Base-by-base conservation (phyloP, 805 yeast species). In the Kuraishia hungarica region DNA sequence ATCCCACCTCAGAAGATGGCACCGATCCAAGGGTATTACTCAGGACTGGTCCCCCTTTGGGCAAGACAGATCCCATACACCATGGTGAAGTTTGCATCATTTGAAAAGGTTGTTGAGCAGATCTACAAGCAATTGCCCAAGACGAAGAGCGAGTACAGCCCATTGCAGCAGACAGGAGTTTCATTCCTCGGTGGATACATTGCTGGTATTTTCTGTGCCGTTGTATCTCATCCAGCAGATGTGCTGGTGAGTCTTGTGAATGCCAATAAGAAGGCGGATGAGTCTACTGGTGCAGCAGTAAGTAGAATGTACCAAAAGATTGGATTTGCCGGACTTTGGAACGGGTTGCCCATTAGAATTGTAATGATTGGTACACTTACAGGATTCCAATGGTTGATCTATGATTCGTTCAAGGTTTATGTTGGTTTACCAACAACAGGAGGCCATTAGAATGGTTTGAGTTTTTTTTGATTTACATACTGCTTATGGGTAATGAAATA, bases 201-300 rank as follows among this genome's bases (percentile, higher is more conserved):
- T 67, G 99, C 98, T 11, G 99, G 98, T 84, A 85, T 94, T 55
- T 82, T 92, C 75, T 93, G 97, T 77, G 98, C 99, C 7, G 75
- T 87, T 53, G 94, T 92, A 19, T 92, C 97, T 26, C 97, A 94
- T 71, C 99, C 99, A 21, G 98, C 98, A n/a, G 99, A 93, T 72
- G 97, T 93, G 39, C 86, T 94, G 96, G 98, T 93, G 24, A 88
- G 96, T 52, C 89, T 91, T 79, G 83, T 94, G 65, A 92, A 89
- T 69, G 79, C 86, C 57, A 91, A 83, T 63, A 83, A 81, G 64
- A 72, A 71, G 67, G 78, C 84, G 39, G 77, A 77, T 52, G 96
- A 91, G 73, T 66, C 86, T 4, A 77, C 81, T 64, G 84, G 85
- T 28, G 73, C 75, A 35, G 94, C 96, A 11, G 77, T 88, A 48